Evolutionary conservation across 768 basidiomycete genomes (phyloP).

Genomic region (Amyloporia xantha): DNA sequence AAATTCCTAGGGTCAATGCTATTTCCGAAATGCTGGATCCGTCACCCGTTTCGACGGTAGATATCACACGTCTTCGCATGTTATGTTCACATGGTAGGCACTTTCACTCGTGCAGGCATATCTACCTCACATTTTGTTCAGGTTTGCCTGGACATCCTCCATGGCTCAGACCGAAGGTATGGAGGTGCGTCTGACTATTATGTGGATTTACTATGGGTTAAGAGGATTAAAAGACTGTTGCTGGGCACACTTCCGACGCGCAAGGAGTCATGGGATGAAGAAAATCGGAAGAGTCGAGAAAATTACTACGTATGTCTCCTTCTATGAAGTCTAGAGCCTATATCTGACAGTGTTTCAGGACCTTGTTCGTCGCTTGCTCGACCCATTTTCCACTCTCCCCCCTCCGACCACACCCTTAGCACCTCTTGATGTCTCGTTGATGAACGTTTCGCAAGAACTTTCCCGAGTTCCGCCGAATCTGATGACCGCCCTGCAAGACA

Average conservation of each 20-base stretch:
- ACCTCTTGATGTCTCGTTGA: constrained; percentile 40
- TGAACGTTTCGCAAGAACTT: constrained; percentile 49
- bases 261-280: constrained; percentile 54
- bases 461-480: constrained; percentile 45
- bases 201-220: too few species aligned
- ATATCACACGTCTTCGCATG: constrained; percentile 47
- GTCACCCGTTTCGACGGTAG: constrained; percentile 41
- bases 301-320: constrained; percentile 60
- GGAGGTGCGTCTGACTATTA: constrained; percentile 66
- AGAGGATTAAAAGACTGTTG: constrained; percentile 38
- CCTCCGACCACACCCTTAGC: constrained; percentile 34
- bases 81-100: constrained; percentile 56
- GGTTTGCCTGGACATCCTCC: constrained; percentile 69
- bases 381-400: constrained; percentile 42
- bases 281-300: constrained; percentile 53
- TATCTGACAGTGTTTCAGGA: constrained; percentile 40
- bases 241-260: constrained; percentile 53
- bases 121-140: constrained; percentile 19
- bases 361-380: constrained; percentile 56
- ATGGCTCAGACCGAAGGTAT: constrained; percentile 71
- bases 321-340: too few species aligned
- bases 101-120: neutral
- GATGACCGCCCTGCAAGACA: constrained; percentile 44
- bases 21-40: constrained; percentile 60
- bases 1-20: constrained; percentile 47